These are phyloP conservation scores for Ceratocystis colombiana DNA, from an alignment of 2,329 filamentous ascomycete genomes.

Conservation along the genomic window DNA sequence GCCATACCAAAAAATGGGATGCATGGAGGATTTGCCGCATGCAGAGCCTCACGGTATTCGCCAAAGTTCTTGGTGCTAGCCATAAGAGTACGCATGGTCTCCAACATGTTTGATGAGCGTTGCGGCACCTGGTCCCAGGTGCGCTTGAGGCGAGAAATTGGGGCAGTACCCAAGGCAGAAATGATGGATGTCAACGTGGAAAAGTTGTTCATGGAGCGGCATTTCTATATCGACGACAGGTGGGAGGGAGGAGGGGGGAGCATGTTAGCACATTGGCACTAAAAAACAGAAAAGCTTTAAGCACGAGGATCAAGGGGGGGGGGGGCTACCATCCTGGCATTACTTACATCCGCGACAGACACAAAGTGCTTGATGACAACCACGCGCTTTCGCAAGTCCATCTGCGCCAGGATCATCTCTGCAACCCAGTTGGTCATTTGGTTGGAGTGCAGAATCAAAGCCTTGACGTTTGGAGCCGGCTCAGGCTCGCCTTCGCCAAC, in stretches of 20 bases:
- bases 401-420: slow-evolving; percentile 93
- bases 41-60: slow-evolving; percentile 86
- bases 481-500: slow-evolving; percentile 69
- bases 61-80: slow-evolving; percentile 96
- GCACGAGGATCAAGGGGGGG: not conserved
- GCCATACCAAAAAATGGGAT: slow-evolving; percentile 90
- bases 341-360: slow-evolving; percentile 79
- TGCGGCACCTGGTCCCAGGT: slow-evolving; percentile 92
- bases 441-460: slow-evolving; percentile 92
- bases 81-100: slow-evolving; percentile 91
- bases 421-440: slow-evolving; percentile 99
- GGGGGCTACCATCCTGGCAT: not conserved
- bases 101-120: slow-evolving; percentile 67
- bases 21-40: slow-evolving; percentile 88
- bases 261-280: slow-evolving; percentile 28
- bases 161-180: slow-evolving; percentile 85
- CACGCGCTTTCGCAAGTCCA: slow-evolving; percentile 89
- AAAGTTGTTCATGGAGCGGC: slow-evolving; percentile 86
- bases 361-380: slow-evolving; percentile 99
- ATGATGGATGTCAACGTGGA: slow-evolving; percentile 97
- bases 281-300: not conserved
- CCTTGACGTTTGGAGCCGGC: slow-evolving; percentile 87
- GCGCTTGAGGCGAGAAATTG: slow-evolving; percentile 82
- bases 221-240: slow-evolving; percentile 55
- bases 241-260: not conserved